Evolutionary conservation across 2,329 filamentous ascomycete genomes (phyloP).

Genomic region (Davidsoniella australis): DNA sequence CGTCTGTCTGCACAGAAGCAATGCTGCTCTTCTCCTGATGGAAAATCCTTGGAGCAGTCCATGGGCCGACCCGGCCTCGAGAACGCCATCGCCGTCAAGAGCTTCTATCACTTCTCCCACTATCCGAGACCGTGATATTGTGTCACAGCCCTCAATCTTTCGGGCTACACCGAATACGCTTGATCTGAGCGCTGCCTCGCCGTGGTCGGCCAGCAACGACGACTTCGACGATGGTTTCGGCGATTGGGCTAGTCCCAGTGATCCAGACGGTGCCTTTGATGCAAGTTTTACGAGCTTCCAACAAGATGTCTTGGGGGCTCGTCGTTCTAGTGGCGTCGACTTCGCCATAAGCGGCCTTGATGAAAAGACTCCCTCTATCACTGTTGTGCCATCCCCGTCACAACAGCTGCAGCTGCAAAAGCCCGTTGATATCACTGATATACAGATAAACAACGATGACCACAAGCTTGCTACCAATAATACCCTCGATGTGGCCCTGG

Average conservation of each 20-base stretch:
- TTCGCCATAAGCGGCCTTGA: background rate
- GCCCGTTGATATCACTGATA: too few relatives aligned
- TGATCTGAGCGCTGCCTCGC: constrained; percentile 6
- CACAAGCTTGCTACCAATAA: background rate
- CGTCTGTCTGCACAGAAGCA: background rate
- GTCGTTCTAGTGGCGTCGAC: background rate
- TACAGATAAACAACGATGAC: background rate
- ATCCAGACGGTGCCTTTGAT: constrained; percentile 3
- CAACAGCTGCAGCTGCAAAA: background rate
- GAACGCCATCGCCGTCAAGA: constrained; percentile 8
- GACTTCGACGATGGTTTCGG: constrained; percentile 7
- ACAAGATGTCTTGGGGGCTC: background rate
- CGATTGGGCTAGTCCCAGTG: constrained; percentile 2
- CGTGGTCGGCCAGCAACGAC: constrained; percentile 5
- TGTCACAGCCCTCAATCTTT: background rate
- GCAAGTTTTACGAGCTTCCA: constrained; percentile 3
- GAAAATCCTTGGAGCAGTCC: constrained; percentile 48
- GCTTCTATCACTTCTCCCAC: background rate
- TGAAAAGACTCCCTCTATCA: background rate
- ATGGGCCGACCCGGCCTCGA: constrained; percentile 27
- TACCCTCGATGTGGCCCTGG: constrained; percentile 1
- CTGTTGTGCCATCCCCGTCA: background rate
- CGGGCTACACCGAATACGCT: background rate
- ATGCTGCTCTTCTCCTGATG: constrained; percentile 22
- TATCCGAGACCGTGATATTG: background rate